Evolutionary conservation across 352 stramenopile species (phyloP).

Genomic region (Phytopythium sindhum): DNA sequence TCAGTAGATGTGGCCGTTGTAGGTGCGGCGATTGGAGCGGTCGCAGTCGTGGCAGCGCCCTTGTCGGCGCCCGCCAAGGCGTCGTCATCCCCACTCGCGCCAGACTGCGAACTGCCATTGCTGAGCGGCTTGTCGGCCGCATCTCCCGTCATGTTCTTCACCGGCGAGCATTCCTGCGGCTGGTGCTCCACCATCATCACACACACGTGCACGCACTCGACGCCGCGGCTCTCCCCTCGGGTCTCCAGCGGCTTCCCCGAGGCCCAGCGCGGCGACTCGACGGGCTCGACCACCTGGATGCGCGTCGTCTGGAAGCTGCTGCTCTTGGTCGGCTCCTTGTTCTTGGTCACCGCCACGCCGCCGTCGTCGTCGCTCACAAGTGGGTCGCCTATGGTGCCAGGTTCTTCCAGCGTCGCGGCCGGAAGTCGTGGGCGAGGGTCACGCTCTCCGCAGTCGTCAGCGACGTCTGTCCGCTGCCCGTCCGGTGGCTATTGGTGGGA

Average conservation of each 20-base stretch:
- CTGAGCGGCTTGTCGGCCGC: constrained; percentile 17
- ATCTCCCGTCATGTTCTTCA: constrained; percentile 5
- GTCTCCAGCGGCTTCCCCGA: constrained; percentile 25
- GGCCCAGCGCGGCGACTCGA: constrained; percentile 42
- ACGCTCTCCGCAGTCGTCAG: too few relatives aligned
- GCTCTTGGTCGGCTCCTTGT: constrained; percentile 24
- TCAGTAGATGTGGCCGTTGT: not conserved
- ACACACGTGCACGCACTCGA: constrained; percentile 49
- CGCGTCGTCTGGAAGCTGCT: constrained; percentile 31
- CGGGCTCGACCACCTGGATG: constrained; percentile 56
- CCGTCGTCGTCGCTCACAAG: constrained; percentile 30
- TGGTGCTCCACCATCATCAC: constrained; percentile 67
- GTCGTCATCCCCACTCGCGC: constrained; percentile 3
- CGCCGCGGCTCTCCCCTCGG: constrained; percentile 19
- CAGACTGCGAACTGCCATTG: constrained; percentile 1
- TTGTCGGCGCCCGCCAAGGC: not conserved
- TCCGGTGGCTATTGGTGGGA: not conserved
- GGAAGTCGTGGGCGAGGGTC: constrained; percentile 1
- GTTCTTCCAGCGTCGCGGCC: constrained; percentile 13
- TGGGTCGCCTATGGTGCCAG: constrained; percentile 44
- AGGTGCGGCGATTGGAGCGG: not conserved
- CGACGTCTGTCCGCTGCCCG: too few relatives aligned
- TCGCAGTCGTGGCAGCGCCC: constrained; percentile 1
- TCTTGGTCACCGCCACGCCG: constrained; percentile 23
- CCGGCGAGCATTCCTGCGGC: constrained; percentile 25